Evolutionary conservation across 2,329 filamentous ascomycete genomes (phyloP), one percentile per base, ranked within the genome.

Genomic region (Colletotrichum siamense): DNA sequence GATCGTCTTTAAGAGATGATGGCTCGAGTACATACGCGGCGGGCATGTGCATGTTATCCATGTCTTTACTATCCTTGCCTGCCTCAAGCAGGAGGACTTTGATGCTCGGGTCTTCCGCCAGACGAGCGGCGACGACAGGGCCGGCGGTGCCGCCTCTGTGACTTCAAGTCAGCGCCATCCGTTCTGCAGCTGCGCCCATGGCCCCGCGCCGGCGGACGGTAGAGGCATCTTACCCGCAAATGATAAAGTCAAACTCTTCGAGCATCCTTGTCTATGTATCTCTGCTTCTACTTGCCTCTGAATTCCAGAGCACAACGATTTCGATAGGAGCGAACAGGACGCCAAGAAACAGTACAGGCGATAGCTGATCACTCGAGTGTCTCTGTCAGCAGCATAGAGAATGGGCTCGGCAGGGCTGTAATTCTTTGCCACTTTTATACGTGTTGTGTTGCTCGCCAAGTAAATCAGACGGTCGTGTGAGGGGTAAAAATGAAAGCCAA

Each of bases 401-500:
- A 30, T 36, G 7, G 6, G 34, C 3, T 8, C 15, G 34, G 34
- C 15, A 34, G 6, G 34, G 34, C 13, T 16, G 26, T 18, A 13
- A 57, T 8, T 16, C 1, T 26, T 13, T 24, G 22, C 4, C 52
- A 3, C 22, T 3, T 57, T 8, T 57, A 57, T 57, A 57, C 4
- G n/a, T n/a, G n/a, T n/a, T n/a, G 1, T 16, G 0, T 26, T 30
- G 28, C 22, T 28, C 16, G 52, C 36, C 36, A 39, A 59, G 26
- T 10, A 1, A 24, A 59, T 0, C 0, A 39, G 7, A 2, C 36
- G 15, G 15, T 18, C 1, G 0, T 39, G 4, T 39, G 36, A 39
- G 36, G 7, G 36, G 36, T 39, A 39, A 2, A 12, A 59, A 0
- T 28, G 12, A 2, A 28, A 26, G 24, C 0, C 9, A 5, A 26